Evolutionary conservation across 257 asterid species (phyloP).

Genomic region (Jacaranda copaia): DNA sequence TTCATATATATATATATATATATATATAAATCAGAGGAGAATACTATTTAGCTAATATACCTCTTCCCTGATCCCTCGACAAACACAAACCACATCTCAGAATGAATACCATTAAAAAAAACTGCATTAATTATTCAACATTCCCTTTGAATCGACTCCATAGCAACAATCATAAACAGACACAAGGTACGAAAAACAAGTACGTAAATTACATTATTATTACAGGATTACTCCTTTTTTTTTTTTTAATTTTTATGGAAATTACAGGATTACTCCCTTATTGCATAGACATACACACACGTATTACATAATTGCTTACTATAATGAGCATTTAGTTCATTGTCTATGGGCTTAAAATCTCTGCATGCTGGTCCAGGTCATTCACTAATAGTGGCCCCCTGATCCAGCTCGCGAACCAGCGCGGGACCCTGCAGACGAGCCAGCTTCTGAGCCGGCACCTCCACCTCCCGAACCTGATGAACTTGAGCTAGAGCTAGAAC

Average conservation of each 20-base stretch:
- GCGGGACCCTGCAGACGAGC: constrained; percentile 59
- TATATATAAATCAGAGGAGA: no score
- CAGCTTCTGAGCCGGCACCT: constrained; percentile 66
- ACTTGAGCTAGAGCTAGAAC: constrained; percentile 48
- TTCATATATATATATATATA: no score
- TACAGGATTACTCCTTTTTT: not conserved
- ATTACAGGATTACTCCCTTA: not conserved
- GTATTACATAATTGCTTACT: not conserved
- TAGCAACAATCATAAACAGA: not conserved
- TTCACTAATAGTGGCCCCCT: constrained; percentile 25
- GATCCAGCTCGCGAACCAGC: constrained; percentile 49
- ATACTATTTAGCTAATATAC: no score
- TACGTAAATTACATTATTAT: not conserved
- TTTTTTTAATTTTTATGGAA: no score
- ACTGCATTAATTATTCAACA: not conserved
- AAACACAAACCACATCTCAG: no score
- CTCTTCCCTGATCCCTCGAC: no score
- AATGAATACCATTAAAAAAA: no score
- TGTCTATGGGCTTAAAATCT: no score
- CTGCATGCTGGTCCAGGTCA: no score
- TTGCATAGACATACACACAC: not conserved
- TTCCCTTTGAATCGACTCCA: not conserved
- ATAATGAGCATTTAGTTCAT: not conserved
- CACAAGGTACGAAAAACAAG: not conserved
- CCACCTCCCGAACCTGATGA: constrained; percentile 51